Evolutionary conservation across 1,284 basidiomycete genomes (phyloP), one percentile per base, ranked within the genome.

Genomic region (Moniliophthora roreri): DNA sequence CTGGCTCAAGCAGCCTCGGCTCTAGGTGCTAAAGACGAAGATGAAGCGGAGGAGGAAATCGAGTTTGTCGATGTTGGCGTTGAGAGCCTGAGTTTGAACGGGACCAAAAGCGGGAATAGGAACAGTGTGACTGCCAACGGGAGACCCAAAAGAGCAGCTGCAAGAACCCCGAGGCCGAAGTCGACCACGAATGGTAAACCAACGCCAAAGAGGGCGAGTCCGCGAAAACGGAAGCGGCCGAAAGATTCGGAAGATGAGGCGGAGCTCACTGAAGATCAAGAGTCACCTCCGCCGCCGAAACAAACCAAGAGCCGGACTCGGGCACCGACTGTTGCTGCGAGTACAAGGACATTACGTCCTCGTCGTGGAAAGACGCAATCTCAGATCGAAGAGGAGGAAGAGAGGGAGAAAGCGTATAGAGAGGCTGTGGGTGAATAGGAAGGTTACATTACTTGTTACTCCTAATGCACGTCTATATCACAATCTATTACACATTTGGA

Each of bases 331-430:
- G 55, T 61, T n/a, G 55, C 70, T 26, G 59, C 65, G 18, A 64
- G 79, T 26, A 73, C 75, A 28, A 72, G 82, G 26, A 75, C 78
- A 10, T 66, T 84, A 60, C 75, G 85, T 44, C 71, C 81, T 48
- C 77, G 84, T 36, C 64, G 62, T 35, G 67, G 72, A 58, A 89
- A 85, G 69, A 78, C 66, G 39, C 65, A 69, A 35, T 71, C 71
- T 38, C 71, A 75, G 60, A 50, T 78, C 38, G 68, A 72, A 58
- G 74, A 75, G 62, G 80, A 81, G 62, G 66, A 63, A 56, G 73
- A 76, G 58, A 64, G 67, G 60, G 81, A 85, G 65, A 67, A 70
- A 24, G 78, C 79, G 20, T 81, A 71, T 60, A 66, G 73, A 61
- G 67, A 65, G 44, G 80, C 79, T 32, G 61, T 76, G 23, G 72